These are phyloP conservation scores for Clonostachys rhizophaga DNA, from an alignment of 2,329 filamentous ascomycete species.

Conservation along the genomic window DNA sequence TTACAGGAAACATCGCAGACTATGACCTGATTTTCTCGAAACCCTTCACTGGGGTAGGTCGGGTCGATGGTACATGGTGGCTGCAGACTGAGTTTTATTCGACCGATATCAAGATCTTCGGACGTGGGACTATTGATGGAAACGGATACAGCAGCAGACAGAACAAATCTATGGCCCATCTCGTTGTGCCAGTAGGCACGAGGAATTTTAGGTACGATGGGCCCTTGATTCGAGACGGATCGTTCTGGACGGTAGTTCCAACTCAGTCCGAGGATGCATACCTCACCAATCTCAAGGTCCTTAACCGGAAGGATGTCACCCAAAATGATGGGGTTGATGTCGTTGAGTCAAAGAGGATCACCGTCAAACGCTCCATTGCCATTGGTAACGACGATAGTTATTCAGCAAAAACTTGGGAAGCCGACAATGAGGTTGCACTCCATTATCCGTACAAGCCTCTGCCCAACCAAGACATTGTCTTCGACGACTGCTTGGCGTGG, in stretches of 20 bases:
- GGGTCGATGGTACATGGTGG: constrained; percentile 1
- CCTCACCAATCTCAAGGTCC: constrained; percentile 2
- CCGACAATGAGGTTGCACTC: background rate
- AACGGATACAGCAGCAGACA: background rate
- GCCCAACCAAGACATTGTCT: background rate
- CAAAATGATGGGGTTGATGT: constrained; percentile 2
- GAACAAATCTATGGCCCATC: background rate
- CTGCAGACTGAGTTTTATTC: constrained; percentile 1
- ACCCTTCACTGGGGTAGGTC: background rate
- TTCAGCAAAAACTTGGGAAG: constrained; percentile 1
- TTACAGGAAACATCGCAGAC: background rate
- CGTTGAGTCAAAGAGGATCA: background rate
- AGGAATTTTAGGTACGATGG: background rate
- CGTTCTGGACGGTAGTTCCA: background rate
- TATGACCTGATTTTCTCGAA: constrained; percentile 1
- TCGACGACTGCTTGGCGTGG: constrained; percentile 2
- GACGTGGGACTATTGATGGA: constrained; percentile 1
- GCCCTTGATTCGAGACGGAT: background rate
- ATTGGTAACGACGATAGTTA: constrained; percentile 2
- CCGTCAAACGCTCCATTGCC: background rate
- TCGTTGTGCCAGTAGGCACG: background rate
- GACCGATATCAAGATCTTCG: constrained; percentile 1
- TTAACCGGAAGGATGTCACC: constrained; percentile 1
- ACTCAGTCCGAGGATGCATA: background rate
- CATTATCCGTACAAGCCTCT: background rate